Base-by-base conservation (phyloP, 164 flowering plant genomes). In the Protea cynaroides region DNA sequence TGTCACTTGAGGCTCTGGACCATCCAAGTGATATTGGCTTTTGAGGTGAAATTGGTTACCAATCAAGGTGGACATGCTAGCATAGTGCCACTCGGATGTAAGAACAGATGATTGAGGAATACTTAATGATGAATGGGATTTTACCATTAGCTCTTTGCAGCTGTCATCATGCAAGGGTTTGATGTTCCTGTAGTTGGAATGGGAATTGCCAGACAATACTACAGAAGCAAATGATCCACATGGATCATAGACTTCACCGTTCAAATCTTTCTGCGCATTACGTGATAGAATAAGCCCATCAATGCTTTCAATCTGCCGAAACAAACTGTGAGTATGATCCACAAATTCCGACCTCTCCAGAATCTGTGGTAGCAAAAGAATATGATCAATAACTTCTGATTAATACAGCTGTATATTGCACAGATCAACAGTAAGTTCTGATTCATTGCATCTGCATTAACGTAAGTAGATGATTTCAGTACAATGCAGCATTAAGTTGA, bases 271-370 rank as follows among this genome's bases (percentile, higher is more conserved):
- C 25, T 71, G 64, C 34, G 62, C 58, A 63, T 64, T 66, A 46
- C 55, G 72, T 13, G 62, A 22, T 19, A 50, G 64, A 40, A 67
- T 25, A n/a, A 67, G 24, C 25, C 72, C 78, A 53, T 67, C 59
- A 61, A 62, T 25, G 62, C 70, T 67, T 67, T 60, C 78, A 60
- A 77, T 69, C 56, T 69, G 75, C 57, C 24, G 55, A 25, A 89
- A 75, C 69, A 71, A 60, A 60, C 71, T 69, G 65, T 67, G 80
- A 63, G 82, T 68, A 56, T 79, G 83, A 67, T 82, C 72, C 71
- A 82, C 69, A 65, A 92, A 79, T 37, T 82, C 86, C 55, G 51
- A 56, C 2, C 62, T 82, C 73, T 89, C 88, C 53, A 57, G 61
- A 66, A 84, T 79, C 96, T 92, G 82, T 71, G 78, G 61, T 50